Evolutionary conservation across 768 basidiomycete species (phyloP), one percentile per base, ranked within the genome.

Genomic region (Pluteus cervinus): DNA sequence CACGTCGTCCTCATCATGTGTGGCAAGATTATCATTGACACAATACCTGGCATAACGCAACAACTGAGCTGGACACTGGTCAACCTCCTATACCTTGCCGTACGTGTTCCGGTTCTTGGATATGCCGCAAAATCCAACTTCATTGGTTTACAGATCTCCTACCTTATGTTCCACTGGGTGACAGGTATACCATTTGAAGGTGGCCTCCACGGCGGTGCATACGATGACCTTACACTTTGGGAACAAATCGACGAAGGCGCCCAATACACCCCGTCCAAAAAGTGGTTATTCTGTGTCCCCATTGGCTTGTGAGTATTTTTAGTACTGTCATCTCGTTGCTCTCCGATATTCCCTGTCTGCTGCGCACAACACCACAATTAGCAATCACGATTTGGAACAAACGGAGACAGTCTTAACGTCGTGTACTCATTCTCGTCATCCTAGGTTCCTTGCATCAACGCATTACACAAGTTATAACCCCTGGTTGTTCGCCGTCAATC

Each of bases 191-290:
- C 94, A 6, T 98, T 98, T 58, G 84, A 91, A 51, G 81, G 78
- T 40, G 81, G 86, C 43, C 66, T 84, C 29, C 86, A 89, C 49
- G 84, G 82, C 8, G 96, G 96, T 16, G 96, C 91, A 9, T 99
- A 94, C 62, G 96, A 98, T 57, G 90, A 97, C 51, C 74, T 98
- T 33, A 98, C 96, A 0, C 68, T 99, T 21, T 99, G 96, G 96
- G 96, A 99, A 56, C 96, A 99, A 70, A 99, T 99, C 34, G 96
- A 99, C 60, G 86, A 88, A 34, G 96, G 96, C 25, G 96, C 93
- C 1, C 96, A 98, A 53, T 96, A 98, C 61, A 99, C 96, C 4
- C 96, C 96, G 1, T 83, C 96, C 4, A 96, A 90, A 68, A 99
- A 99, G 57, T 98, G 92, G 90, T 69, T 99, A 20, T 74, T 96